Evolutionary conservation across 495 filamentous ascomycete genomes (phyloP), one percentile per base, ranked within the genome.

Genomic region (Chlorociboria aeruginascens): DNA sequence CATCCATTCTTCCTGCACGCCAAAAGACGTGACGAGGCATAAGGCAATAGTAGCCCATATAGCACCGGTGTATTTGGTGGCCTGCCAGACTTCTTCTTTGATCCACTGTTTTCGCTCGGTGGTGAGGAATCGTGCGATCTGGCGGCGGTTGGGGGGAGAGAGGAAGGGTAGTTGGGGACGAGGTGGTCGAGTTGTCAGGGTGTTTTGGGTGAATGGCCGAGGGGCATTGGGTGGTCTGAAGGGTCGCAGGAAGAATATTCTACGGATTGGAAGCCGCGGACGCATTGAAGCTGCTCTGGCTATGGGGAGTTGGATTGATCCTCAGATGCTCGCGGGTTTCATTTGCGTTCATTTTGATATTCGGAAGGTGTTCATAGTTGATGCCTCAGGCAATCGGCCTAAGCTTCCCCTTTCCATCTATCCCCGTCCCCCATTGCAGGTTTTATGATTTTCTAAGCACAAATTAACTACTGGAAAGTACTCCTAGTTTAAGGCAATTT

Each of bases 71-170:
- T 74, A 83, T 47, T 87, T 81, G 40, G 70, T 62, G 8, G 75
- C 77, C 8, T 72, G 71, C 43, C 68, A 73, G 39, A 83, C 59
- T 29, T 85, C 77, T 43, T 78, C 68, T 50, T 74, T 81, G 44
- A 89, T 69, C 63, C 79, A 78, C 25, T 72, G 68, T 46, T 79
- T 82, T 44, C 73, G 74, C 58, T 88, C 79, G 0, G 86, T 90
- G n/a, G 83, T 87, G 30, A 90, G 65, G 38, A 85, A 69, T 17
- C 87, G 82, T 2, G 38, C 38, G 33, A 80, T 72, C 20, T 80
- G 76, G 35, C 71, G 70, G 53, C 67, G 68, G 11, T 66, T 54
- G 58, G 61, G 37, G 6, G 60, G 42, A 44, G 74, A 74, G 58
- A 88, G 81, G 62, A 87, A 95, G 14, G 85, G 83, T 25, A 92